Evolutionary conservation across 106 monocot species (phyloP), one percentile per base, ranked within the genome.

Genomic region (Agapanthus africanus): DNA sequence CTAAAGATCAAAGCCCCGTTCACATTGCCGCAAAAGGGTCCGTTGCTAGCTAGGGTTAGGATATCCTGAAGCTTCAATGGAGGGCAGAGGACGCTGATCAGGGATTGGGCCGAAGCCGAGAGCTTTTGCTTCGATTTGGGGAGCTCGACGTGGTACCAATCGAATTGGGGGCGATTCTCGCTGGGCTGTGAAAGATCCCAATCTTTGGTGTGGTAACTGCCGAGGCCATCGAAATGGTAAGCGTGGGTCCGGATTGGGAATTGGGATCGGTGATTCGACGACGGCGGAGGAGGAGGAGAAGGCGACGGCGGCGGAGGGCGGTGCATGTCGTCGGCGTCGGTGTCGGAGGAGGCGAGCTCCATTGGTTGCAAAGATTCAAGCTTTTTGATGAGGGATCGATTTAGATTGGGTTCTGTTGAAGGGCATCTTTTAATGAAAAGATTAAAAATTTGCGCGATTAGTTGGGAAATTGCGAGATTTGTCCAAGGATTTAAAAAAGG

Each of bases 101-200:
- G 76, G 63, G 81, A 69, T 57, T 97, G 88, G 9, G 95, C 86
- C 35, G 79, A 81, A 31, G 77, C 64, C 25, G 88, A 68, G 26
- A 88, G 86, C 66, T 82, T 88, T 40, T 79, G 85, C 35, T 76
- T 68, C 16, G 77, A 71, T 56, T 81, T 79, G 34, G 95, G 88
- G 39, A 95, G 91, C 72, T 95, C 95, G 16, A 95, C 86, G 70
- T 95, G 95, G 78, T 88, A 85, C 95, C 95, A 95, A 46, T 72
- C 67, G 74, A 88, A 88, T 51, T 76, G 69, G 6, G 60, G 50
- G n/a, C n/a, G n/a, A n/a, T n/a, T n/a, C 2, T 71, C 79, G 13
- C 15, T 14, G 19, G 67, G 76, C 33, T 75, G 67, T n/a, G 56
- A 35, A 9, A 84, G 63, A 67, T 88, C 81, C 79, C 78, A 88